These are phyloP conservation scores for Brassica carinata DNA, from an alignment of 345 rosid species.

Conservation along the genomic window DNA sequence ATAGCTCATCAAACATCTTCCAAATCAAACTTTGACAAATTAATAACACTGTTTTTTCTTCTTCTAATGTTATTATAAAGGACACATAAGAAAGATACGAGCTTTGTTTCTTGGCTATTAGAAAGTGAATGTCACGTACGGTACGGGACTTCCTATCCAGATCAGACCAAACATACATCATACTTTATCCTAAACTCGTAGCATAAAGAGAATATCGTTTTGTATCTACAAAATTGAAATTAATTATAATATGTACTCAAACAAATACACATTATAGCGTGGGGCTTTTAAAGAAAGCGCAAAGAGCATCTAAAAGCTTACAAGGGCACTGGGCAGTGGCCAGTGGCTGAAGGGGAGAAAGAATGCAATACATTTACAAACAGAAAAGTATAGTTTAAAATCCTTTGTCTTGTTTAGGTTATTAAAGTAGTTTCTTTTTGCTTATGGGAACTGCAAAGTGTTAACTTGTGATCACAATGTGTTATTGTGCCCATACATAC, in stretches of 20 bases:
- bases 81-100: neutral
- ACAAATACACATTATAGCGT: neutral
- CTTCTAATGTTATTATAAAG: neutral
- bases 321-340: neutral
- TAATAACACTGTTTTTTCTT: neutral
- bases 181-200: constrained; percentile 9
- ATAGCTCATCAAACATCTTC: neutral
- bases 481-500: neutral
- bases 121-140: neutral
- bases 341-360: neutral
- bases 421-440: too few species aligned
- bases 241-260: neutral
- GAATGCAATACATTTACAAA: neutral
- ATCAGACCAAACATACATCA: constrained; percentile 8
- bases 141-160: neutral
- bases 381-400: neutral
- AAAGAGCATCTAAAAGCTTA: neutral
- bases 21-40: neutral
- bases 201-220: neutral
- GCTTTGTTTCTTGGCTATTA: neutral
- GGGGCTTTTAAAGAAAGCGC: neutral
- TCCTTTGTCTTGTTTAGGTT: neutral
- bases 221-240: neutral
- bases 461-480: neutral
- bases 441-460: neutral